phyloP scores from a whole-genome alignment of 768 basidiomycete genomes.

The Suillus luteus region DNA sequence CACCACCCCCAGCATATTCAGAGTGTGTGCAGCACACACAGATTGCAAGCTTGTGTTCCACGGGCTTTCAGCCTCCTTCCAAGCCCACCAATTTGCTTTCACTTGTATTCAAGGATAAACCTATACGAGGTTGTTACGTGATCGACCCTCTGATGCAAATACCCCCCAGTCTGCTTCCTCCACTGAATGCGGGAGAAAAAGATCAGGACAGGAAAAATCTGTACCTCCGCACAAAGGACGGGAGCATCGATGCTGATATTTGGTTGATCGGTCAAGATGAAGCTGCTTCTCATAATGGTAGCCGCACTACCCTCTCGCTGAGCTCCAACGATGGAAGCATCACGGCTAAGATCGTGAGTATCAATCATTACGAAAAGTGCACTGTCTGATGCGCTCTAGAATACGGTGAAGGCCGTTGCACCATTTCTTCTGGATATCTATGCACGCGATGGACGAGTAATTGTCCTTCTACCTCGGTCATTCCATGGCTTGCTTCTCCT shows the following conservation, averaged over 20 bases:
- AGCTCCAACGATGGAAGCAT: slow-evolving; percentile 16
- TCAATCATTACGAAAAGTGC: background rate
- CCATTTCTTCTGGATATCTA: slow-evolving; percentile 17
- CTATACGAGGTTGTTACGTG: slow-evolving; percentile 18
- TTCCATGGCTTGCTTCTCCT: slow-evolving; percentile 43
- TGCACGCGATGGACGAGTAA: slow-evolving; percentile 35
- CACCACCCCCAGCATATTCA: slow-evolving; percentile 16
- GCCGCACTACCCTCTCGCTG: slow-evolving; percentile 13
- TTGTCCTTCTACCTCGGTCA: slow-evolving; percentile 40
- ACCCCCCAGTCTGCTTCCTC: slow-evolving; percentile 18
- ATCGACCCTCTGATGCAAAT: slow-evolving; percentile 21
- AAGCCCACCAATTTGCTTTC: slow-evolving; percentile 20
- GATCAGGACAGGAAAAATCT: slow-evolving; percentile 18
- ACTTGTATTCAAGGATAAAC: slow-evolving; percentile 6
- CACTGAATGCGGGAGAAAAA: slow-evolving; percentile 12
- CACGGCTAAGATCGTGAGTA: slow-evolving; percentile 18
- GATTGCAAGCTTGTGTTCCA: background rate
- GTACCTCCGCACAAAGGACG: slow-evolving; percentile 17
- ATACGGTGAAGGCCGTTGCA: slow-evolving; percentile 18
- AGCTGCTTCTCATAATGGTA: background rate
- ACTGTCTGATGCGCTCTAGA: slow-evolving; percentile 5
- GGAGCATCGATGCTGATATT: slow-evolving; percentile 18
- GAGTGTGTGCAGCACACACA: background rate
- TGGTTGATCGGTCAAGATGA: slow-evolving; percentile 30
- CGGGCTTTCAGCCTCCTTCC: background rate